Evolutionary conservation across 2,329 filamentous ascomycete genomes (phyloP), one percentile per base, ranked within the genome.

Genomic region (Clarireedia monteithiana): DNA sequence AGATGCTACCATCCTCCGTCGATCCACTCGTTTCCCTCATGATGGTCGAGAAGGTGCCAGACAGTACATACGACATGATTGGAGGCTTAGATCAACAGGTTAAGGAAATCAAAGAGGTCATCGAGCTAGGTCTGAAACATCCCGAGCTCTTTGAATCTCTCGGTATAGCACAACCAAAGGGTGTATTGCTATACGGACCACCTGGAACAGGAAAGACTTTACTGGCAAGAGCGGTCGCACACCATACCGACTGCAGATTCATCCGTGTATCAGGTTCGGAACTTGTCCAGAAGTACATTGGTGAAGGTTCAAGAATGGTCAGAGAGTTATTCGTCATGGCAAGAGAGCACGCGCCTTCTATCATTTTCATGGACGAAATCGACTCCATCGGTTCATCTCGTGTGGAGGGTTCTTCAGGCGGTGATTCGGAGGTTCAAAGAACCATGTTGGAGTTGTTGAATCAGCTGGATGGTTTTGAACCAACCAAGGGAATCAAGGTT

Each of bases 351-450:
- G 94, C 94, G 1, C 94, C 94, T 23, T 95, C 89, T 64, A 99
- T 99, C 75, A 99, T 99, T 74, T 99, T 99, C 79, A 99, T 99
- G 94, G 94, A 99, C 73, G 94, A 99, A 74, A 97, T 99, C 73
- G 94, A 99, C 78, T 95, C 89, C 65, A 99, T 99, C 73, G 94
- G 94, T 62, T 96, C 91, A 36, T 96, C 91, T 59, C 89, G 94
- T 74, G 92, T 99, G 53, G 94, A 99, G 71, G 92, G 92, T 26
- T 95, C 89, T 57, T 95, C 89, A 20, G 91, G 91, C 53, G 94
- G 94, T 68, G 94, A 99, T 70, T 96, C 91, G 1, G 94, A 99
- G 74, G 94, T 99, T 53, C 94, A 99, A 76, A 86, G 94, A 68
- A 99, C 94, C 48, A 99, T 99, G 94, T 76, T 99, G 75, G 94